These are phyloP conservation scores for Linnemannia zychae DNA, from an alignment of 192 early-diverging fungal genomes.

Conservation along the genomic window DNA sequence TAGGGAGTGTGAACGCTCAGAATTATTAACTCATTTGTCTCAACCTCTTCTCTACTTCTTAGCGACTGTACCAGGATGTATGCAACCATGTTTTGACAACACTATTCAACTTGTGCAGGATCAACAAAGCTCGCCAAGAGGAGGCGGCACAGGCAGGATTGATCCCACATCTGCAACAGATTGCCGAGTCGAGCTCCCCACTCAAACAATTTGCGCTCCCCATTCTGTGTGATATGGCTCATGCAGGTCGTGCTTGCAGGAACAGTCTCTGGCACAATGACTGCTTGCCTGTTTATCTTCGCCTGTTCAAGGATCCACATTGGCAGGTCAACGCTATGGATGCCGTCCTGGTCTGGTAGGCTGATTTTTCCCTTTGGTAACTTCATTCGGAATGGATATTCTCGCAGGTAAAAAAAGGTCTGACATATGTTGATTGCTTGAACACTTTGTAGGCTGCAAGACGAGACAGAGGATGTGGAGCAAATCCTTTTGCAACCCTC, in stretches of 20 bases:
- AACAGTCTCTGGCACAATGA: slow-evolving; percentile 63
- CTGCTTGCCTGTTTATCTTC: slow-evolving; percentile 61
- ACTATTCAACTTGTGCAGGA: slow-evolving; percentile 72
- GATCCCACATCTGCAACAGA: slow-evolving; percentile 67
- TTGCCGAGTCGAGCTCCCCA: slow-evolving; percentile 59
- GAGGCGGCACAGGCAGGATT: slow-evolving; percentile 67
- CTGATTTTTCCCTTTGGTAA: neutral
- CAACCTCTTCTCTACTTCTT: neutral
- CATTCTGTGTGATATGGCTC: slow-evolving; percentile 71
- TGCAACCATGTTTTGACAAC: slow-evolving; percentile 71
- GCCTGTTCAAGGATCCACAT: slow-evolving; percentile 65
- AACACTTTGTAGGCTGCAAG: slow-evolving; percentile 41
- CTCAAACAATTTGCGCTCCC: slow-evolving; percentile 75
- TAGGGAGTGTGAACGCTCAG: neutral
- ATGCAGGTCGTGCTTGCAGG: slow-evolving; percentile 63
- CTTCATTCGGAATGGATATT: neutral
- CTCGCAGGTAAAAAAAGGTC: neutral
- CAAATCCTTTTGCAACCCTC: slow-evolving; percentile 42
- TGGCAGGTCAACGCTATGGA: slow-evolving; percentile 75
- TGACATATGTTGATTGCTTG: neutral
- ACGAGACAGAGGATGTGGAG: slow-evolving; percentile 58
- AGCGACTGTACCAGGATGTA: slow-evolving; percentile 55
- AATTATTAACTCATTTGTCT: neutral
- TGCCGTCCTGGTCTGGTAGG: slow-evolving; percentile 69
- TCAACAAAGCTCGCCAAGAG: slow-evolving; percentile 69